Evolutionary conservation across 164 flowering plant species (phyloP).

Genomic region (Buxus sempervirens): DNA sequence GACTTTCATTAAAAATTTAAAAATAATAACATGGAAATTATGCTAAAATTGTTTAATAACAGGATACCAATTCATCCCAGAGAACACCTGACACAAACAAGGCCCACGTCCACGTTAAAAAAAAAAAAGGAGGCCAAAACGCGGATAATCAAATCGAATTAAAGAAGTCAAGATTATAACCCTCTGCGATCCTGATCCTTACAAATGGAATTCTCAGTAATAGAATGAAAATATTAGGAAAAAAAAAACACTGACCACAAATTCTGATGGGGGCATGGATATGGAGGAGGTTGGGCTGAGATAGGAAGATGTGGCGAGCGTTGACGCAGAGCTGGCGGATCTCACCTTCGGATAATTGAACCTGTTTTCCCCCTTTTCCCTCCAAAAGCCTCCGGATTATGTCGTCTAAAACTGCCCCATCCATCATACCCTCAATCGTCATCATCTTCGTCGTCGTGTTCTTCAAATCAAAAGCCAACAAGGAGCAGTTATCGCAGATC

Average conservation of each 20-base stretch:
- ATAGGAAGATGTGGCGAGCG: slow-evolving; percentile 69
- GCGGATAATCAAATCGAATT: neutral
- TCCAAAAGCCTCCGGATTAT: slow-evolving; percentile 71
- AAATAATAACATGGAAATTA: too few relatives aligned
- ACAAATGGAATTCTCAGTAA: neutral
- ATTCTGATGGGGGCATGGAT: slow-evolving; percentile 75
- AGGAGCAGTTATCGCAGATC: neutral
- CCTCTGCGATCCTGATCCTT: neutral
- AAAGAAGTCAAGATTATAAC: neutral
- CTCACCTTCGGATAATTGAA: slow-evolving; percentile 74
- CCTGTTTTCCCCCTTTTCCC: slow-evolving; percentile 80
- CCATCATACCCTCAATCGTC: slow-evolving; percentile 88
- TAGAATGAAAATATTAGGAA: neutral
- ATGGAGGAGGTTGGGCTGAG: slow-evolving; percentile 67
- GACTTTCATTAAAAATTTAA: too few relatives aligned
- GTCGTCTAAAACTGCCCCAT: slow-evolving; percentile 64
- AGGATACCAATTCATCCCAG: neutral
- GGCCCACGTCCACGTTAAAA: too few relatives aligned
- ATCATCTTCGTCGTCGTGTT: slow-evolving; percentile 42
- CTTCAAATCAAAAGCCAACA: neutral
- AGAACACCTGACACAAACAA: too few relatives aligned
- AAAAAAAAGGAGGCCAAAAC: too few relatives aligned
- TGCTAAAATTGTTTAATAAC: too few relatives aligned
- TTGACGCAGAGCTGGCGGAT: slow-evolving; percentile 85
- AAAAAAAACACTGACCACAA: slow-evolving; percentile 39